A percentile compares a stretch with the other conserved stretches of the same genome.
Conservation (phyloP, 768 basidiomycete species). For the Amanita inopinata region DNA sequence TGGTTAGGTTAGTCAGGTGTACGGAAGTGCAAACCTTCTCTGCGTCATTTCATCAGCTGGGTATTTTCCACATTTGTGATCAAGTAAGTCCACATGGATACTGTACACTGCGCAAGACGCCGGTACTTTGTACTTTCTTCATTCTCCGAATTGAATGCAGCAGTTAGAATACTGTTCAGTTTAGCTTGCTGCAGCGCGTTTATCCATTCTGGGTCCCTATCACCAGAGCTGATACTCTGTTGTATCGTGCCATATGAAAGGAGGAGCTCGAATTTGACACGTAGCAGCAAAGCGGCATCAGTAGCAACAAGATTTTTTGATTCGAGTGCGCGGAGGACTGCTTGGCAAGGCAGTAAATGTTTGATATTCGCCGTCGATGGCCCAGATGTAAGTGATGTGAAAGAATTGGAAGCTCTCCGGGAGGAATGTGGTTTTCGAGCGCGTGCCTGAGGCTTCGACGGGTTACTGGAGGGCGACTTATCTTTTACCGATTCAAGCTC, state of each 20-base stretch:
- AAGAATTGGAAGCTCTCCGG: not conserved
- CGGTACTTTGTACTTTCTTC: slow-evolving; percentile 10
- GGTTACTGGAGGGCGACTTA: not conserved
- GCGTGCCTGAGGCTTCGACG: slow-evolving; percentile 2
- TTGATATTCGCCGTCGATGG: not conserved
- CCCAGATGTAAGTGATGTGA: not conserved
- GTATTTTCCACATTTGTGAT: not conserved
- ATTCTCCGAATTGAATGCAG: slow-evolving; percentile 5
- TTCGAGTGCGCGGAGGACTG: slow-evolving; percentile 1
- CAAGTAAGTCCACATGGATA: not conserved
- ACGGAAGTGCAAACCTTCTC: too few species aligned
- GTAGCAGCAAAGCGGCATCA: slow-evolving; percentile 10
- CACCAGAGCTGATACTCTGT: slow-evolving; percentile 14
- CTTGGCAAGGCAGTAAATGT: slow-evolving; percentile 3
- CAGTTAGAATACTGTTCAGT: slow-evolving; percentile 18
- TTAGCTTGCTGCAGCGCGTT: slow-evolving; percentile 17
- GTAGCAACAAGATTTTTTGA: not conserved
- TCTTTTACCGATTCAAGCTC: not conserved
- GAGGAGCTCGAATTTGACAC: slow-evolving; percentile 30
- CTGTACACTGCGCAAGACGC: slow-evolving; percentile 5
- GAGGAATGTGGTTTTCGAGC: slow-evolving; percentile 3
- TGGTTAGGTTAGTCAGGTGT: too few species aligned
- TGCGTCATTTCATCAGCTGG: too few species aligned
- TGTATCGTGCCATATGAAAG: slow-evolving; percentile 28
- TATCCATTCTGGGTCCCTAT: slow-evolving; percentile 27